These are phyloP conservation scores for Daedalea quercina DNA, from an alignment of 768 basidiomycete species.

Conservation along the genomic window DNA sequence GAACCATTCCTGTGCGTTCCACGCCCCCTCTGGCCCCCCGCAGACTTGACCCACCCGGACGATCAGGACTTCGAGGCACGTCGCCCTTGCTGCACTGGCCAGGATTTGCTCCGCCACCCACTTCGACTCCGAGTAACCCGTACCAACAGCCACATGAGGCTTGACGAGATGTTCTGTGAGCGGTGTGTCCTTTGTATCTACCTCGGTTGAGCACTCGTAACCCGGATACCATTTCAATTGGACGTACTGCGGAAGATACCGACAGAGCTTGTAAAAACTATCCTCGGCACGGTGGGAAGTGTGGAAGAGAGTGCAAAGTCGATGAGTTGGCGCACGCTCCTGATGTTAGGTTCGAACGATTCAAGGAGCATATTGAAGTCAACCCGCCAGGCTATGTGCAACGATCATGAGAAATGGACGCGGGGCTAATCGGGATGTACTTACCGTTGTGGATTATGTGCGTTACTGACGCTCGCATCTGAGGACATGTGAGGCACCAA, in stretches of 20 bases:
- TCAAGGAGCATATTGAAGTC: constrained; percentile 34
- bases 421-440: background rate
- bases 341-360: constrained; percentile 32
- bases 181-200: constrained; percentile 1
- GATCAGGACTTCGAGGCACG: constrained; percentile 29
- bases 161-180: constrained; percentile 13
- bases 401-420: background rate
- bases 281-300: constrained; percentile 7
- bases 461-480: constrained; percentile 11
- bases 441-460: constrained; percentile 24
- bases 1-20: constrained; percentile 24
- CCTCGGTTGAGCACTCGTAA: background rate
- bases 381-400: constrained; percentile 30
- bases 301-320: constrained; percentile 7
- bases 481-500: background rate
- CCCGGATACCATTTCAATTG: background rate
- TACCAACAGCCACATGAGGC: constrained; percentile 28
- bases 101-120: constrained; percentile 38
- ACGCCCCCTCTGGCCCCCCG: constrained; percentile 35
- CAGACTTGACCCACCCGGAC: constrained; percentile 42
- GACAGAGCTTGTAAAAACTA: constrained; percentile 17
- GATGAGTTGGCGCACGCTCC: constrained; percentile 14
- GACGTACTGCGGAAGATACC: constrained; percentile 5
- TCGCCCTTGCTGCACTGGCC: constrained; percentile 20
- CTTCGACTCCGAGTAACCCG: constrained; percentile 43